phyloP scores from a whole-genome alignment of 225 moss, liverwort and hornwort genomes.

The Neckera pumila region DNA sequence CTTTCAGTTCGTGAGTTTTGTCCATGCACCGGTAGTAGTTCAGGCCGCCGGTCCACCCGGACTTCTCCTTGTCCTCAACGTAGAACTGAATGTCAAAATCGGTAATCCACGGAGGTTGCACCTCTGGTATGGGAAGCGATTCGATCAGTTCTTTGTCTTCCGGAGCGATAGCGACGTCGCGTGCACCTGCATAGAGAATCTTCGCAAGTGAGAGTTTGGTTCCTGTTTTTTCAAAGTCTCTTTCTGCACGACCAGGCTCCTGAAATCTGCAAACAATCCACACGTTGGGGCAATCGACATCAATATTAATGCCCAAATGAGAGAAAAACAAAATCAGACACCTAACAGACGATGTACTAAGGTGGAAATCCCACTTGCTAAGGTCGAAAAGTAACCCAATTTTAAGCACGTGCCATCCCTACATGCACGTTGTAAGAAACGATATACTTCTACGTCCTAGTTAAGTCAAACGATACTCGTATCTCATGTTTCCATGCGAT shows the following conservation, averaged over 20 bases:
- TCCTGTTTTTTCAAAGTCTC: constrained; percentile 45
- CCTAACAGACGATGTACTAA: neutral
- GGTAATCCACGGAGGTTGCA: constrained; percentile 52
- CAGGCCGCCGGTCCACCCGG: constrained; percentile 61
- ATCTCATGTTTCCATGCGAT: neutral
- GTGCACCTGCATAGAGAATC: neutral
- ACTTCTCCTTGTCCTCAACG: constrained; percentile 36
- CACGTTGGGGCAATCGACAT: too few species aligned
- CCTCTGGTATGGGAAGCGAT: neutral
- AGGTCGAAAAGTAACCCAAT: neutral
- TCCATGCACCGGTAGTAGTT: constrained; percentile 67
- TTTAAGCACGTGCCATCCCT: neutral
- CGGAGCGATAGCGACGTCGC: neutral
- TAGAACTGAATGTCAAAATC: constrained; percentile 57
- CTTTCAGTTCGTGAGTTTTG: constrained; percentile 50
- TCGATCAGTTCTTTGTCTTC: constrained; percentile 12
- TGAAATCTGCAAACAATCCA: constrained; percentile 18
- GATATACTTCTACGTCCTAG: neutral
- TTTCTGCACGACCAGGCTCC: constrained; percentile 56
- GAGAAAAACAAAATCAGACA: neutral
- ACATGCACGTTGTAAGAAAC: neutral
- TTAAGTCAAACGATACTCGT: neutral
- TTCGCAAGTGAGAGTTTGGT: constrained; percentile 12
- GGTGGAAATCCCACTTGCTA: neutral
- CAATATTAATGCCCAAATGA: neutral